Evolutionary conservation across 2,329 filamentous ascomycete genomes (phyloP).

Genomic region (Ramularia collo-cygni): DNA sequence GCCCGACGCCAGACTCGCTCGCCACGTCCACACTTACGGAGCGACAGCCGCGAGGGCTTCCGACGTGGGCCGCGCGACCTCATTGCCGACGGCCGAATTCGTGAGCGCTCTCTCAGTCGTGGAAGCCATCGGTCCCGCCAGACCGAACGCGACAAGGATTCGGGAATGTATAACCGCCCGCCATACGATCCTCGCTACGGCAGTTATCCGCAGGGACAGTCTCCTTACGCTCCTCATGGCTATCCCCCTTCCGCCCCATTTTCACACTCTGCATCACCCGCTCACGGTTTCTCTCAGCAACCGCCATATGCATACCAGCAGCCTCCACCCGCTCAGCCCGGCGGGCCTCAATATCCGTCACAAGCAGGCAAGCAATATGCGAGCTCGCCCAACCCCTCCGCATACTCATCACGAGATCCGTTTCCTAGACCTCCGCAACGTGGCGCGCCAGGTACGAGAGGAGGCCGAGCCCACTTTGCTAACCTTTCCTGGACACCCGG

Average conservation of each 20-base stretch:
- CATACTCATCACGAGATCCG: conserved; percentile 16
- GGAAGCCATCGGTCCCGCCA: conserved; percentile 19
- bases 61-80: conserved; percentile 4
- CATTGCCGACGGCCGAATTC: conserved; percentile 1
- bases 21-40: conserved; percentile 8
- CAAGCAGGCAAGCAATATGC: conserved; percentile 37
- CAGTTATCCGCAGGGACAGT: conserved; percentile 48
- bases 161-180: conserved; percentile 29
- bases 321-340: conserved; percentile 31
- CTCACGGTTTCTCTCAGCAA: conserved; percentile 44
- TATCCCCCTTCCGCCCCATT: conserved; percentile 35
- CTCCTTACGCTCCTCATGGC: conserved; percentile 48
- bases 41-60: conserved; percentile 14
- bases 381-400: conserved; percentile 16
- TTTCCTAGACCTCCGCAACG: conserved; percentile 20
- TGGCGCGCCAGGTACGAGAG: conserved; percentile 41
- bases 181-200: conserved; percentile 25
- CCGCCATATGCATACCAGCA: conserved; percentile 55
- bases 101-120: conserved; percentile 18
- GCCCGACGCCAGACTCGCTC: conserved; percentile 17
- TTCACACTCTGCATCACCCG: conserved; percentile 24
- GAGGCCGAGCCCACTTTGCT: conserved; percentile 53
- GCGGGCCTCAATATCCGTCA: conserved; percentile 25
- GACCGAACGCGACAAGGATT: conserved; percentile 14
- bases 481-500: conserved; percentile 65